These are phyloP conservation scores for Sporisorium exsertum DNA, from an alignment of 1,284 basidiomycete species.

Conservation along the genomic window DNA sequence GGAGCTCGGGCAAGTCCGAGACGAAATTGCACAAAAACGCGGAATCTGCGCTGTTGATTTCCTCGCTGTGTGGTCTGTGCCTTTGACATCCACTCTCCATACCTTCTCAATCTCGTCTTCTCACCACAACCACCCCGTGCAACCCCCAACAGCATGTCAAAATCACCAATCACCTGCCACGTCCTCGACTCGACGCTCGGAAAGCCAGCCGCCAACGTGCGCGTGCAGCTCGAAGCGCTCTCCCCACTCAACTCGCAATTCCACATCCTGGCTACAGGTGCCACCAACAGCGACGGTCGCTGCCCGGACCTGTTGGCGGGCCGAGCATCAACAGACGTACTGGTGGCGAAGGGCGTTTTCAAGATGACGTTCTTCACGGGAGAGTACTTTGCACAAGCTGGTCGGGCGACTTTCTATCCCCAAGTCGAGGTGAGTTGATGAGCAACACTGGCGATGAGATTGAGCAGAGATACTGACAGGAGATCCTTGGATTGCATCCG, in stretches of 20 bases:
- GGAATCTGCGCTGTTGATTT: slow-evolving; percentile 14
- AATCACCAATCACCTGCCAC: slow-evolving; percentile 84
- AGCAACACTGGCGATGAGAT: not conserved
- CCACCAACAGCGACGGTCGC: slow-evolving; percentile 84
- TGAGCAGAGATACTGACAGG: not conserved
- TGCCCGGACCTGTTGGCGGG: slow-evolving; percentile 78
- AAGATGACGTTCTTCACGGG: slow-evolving; percentile 86
- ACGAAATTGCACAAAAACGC: slow-evolving; percentile 4
- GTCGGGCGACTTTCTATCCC: slow-evolving; percentile 83
- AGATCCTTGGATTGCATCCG: not conserved
- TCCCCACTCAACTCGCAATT: slow-evolving; percentile 31
- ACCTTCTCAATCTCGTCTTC: not conserved
- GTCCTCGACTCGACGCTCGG: slow-evolving; percentile 87
- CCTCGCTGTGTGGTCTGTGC: slow-evolving; percentile 26
- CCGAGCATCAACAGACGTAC: slow-evolving; percentile 70
- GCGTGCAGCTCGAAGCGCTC: slow-evolving; percentile 44
- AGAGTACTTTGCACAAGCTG: slow-evolving; percentile 79
- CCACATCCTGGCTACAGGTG: slow-evolving; percentile 70
- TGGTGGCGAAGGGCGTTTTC: slow-evolving; percentile 74
- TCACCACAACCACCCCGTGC: not conserved
- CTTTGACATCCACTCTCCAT: not conserved
- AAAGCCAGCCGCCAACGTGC: slow-evolving; percentile 75
- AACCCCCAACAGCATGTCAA: slow-evolving; percentile 26
- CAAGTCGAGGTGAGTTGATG: slow-evolving; percentile 78
- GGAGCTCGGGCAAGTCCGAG: slow-evolving; percentile 36